These are phyloP conservation scores for Platanus orientalis DNA, from an alignment of 164 flowering plant species.

Conservation along the genomic window DNA sequence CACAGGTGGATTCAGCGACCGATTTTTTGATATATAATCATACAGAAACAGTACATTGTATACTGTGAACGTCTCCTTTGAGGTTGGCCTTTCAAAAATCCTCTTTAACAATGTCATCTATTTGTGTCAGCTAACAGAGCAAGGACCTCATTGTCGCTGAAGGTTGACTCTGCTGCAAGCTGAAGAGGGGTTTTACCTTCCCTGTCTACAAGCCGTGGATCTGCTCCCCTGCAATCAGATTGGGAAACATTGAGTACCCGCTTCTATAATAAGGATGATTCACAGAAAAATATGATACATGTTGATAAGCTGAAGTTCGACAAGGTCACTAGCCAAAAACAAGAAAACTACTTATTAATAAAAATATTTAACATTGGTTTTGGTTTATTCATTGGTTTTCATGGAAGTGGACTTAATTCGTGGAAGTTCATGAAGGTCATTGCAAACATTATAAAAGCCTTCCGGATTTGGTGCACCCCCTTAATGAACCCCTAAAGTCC, in stretches of 20 bases:
- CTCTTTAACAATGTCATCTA: slow-evolving; percentile 27
- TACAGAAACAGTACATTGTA: slow-evolving; percentile 18
- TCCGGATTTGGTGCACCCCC: too few species aligned
- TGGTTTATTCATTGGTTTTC: too few species aligned
- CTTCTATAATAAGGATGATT: slow-evolving; percentile 25
- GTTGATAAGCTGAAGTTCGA: not conserved
- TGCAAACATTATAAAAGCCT: too few species aligned
- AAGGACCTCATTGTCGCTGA: slow-evolving; percentile 61
- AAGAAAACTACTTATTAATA: too few species aligned
- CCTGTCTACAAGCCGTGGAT: slow-evolving; percentile 41
- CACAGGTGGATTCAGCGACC: slow-evolving; percentile 18
- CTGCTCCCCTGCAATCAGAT: slow-evolving; percentile 61
- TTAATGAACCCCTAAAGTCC: too few species aligned
- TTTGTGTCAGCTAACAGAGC: slow-evolving; percentile 45
- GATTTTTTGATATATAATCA: slow-evolving; percentile 12
- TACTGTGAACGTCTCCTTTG: slow-evolving; percentile 1
- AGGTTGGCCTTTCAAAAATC: not conserved
- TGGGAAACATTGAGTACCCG: not conserved
- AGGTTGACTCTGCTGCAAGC: slow-evolving; percentile 41
- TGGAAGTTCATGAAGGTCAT: too few species aligned
- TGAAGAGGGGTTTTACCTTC: slow-evolving; percentile 57
- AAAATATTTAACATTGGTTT: too few species aligned
- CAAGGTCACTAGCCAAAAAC: not conserved
- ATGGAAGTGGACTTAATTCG: too few species aligned
- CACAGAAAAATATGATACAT: not conserved